phyloP scores from a whole-genome alignment of 495 filamentous ascomycete species.

The Mycothermus thermophilus region DNA sequence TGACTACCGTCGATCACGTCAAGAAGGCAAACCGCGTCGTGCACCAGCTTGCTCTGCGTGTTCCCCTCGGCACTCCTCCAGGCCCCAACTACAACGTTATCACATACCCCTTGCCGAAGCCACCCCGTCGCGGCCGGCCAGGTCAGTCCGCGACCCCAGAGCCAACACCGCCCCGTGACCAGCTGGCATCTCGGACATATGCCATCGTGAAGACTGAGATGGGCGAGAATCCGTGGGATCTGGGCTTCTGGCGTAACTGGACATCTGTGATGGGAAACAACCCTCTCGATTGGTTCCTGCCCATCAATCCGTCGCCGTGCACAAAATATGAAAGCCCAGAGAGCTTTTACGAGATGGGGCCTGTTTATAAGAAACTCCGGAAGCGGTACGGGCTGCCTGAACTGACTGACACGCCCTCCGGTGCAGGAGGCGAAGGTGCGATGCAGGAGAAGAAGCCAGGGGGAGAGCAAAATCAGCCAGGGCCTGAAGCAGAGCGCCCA shows the following conservation, averaged over 20 bases:
- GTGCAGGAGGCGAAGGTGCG: slow-evolving; percentile 1
- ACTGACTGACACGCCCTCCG: too few species aligned
- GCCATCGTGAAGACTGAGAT: slow-evolving; percentile 57
- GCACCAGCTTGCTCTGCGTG: slow-evolving; percentile 63
- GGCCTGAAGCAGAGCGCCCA: too few species aligned
- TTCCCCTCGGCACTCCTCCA: slow-evolving; percentile 37
- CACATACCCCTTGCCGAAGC: slow-evolving; percentile 26
- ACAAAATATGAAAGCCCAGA: slow-evolving; percentile 31
- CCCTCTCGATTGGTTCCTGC: slow-evolving; percentile 60
- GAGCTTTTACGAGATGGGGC: slow-evolving; percentile 37
- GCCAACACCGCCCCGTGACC: slow-evolving; percentile 26
- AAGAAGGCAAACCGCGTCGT: slow-evolving; percentile 44
- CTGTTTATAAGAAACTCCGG: slow-evolving; percentile 24
- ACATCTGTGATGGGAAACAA: slow-evolving; percentile 59
- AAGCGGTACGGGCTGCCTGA: slow-evolving; percentile 23
- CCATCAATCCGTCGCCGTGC: slow-evolving; percentile 53
- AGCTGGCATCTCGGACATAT: slow-evolving; percentile 47
- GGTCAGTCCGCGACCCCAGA: too few species aligned
- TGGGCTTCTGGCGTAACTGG: slow-evolving; percentile 53
- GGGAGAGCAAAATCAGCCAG: neutral
- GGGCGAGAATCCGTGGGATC: slow-evolving; percentile 69
- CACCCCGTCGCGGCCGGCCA: too few species aligned
- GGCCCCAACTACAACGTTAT: slow-evolving; percentile 26
- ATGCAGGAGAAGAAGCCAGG: slow-evolving; percentile 3
- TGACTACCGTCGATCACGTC: slow-evolving; percentile 73